Evolutionary conservation across 2,329 filamentous ascomycete species (phyloP).

Genomic region (Metarhizium robertsii): DNA sequence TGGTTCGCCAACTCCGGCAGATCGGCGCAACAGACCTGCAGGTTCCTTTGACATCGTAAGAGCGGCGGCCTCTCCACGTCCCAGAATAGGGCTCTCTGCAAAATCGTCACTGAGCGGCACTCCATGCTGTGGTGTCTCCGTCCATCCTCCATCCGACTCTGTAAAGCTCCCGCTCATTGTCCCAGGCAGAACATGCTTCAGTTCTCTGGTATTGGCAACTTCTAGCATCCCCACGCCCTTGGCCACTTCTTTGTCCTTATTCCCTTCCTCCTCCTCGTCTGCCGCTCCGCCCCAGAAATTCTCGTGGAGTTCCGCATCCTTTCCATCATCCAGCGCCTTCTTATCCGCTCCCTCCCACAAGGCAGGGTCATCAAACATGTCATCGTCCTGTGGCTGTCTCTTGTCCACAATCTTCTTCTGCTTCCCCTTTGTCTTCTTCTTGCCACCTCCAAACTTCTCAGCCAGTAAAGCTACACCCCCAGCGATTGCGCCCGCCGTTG

Average conservation of each 20-base stretch:
- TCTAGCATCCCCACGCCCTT: background rate
- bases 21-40: slow-evolving; percentile 20
- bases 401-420: slow-evolving; percentile 30
- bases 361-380: slow-evolving; percentile 34
- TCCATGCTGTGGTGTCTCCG: slow-evolving; percentile 15
- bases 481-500: slow-evolving; percentile 5
- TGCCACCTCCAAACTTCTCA: slow-evolving; percentile 23
- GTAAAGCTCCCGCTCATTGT: slow-evolving; percentile 11
- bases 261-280: slow-evolving; percentile 5
- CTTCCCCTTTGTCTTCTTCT: slow-evolving; percentile 13
- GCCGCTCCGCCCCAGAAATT: slow-evolving; percentile 21
- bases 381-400: slow-evolving; percentile 27
- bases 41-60: slow-evolving; percentile 10
- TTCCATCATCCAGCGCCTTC: slow-evolving; percentile 19
- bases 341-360: slow-evolving; percentile 35
- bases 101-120: slow-evolving; percentile 17
- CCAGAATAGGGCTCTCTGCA: slow-evolving; percentile 30
- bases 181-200: slow-evolving; percentile 8
- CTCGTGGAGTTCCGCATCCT: slow-evolving; percentile 10
- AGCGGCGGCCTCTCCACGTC: slow-evolving; percentile 15
- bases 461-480: slow-evolving; percentile 25
- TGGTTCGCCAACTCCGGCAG: slow-evolving; percentile 20
- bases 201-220: background rate
- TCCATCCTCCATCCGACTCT: slow-evolving; percentile 13
- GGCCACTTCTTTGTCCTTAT: background rate